phyloP scores from a whole-genome alignment of 225 moss, liverwort and hornwort species.

The Lunularia cruciata region DNA sequence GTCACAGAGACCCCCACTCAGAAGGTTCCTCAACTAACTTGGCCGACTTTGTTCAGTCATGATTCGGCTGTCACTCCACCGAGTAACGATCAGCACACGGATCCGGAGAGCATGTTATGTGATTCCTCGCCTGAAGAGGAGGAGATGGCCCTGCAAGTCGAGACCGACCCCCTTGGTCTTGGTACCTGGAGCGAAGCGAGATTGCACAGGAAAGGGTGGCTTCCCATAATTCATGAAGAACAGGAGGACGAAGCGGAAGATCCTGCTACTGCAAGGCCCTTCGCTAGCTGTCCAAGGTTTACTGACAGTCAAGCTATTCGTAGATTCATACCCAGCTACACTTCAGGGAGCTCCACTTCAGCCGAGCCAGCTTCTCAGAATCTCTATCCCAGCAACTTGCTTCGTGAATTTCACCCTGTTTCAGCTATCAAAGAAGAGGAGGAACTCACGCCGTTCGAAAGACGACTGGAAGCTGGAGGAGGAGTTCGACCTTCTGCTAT shows the following conservation, averaged over 20 bases:
- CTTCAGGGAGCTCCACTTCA: not conserved
- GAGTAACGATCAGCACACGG: not conserved
- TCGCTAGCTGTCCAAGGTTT: conserved; percentile 37
- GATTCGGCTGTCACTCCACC: not conserved
- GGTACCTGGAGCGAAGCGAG: conserved; percentile 66
- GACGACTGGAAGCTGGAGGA: conserved; percentile 21
- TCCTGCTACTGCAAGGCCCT: conserved; percentile 28
- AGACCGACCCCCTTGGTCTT: conserved; percentile 39
- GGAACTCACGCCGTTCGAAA: not conserved
- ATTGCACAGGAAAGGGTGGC: conserved; percentile 74
- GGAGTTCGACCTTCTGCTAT: not conserved
- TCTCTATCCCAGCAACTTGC: conserved; percentile 28
- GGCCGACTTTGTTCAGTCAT: conserved; percentile 2
- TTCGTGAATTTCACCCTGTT: conserved; percentile 25
- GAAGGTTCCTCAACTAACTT: conserved; percentile 15
- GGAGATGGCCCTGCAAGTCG: conserved; percentile 22
- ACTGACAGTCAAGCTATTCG: conserved; percentile 10
- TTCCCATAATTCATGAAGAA: conserved; percentile 82
- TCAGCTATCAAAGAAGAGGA: not conserved
- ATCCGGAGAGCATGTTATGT: conserved; percentile 15
- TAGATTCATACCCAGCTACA: not conserved
- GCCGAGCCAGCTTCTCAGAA: conserved; percentile 7
- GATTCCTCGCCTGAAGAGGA: conserved; percentile 20
- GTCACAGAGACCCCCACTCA: conserved; percentile 1
- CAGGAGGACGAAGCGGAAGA: conserved; percentile 51